Evolutionary conservation across 2,329 filamentous ascomycete species (phyloP), one percentile per base, ranked within the genome.

Genomic region (Colletotrichum costaricense): DNA sequence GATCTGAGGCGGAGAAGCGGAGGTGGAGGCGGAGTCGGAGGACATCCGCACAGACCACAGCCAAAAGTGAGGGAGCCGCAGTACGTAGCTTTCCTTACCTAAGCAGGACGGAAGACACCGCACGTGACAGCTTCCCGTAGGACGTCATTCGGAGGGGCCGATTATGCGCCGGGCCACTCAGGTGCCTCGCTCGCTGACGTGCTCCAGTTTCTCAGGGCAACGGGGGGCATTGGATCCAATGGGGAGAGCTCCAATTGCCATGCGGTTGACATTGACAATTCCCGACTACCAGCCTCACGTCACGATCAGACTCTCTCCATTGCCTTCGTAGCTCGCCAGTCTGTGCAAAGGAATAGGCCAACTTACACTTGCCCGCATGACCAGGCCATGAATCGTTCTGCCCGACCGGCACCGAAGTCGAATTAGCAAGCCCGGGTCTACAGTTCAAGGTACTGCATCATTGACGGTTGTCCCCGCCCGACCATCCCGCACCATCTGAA

Each of bases 401-500:
- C 55, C 67, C 59, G 56, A 56, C 69, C 71, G 71, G 71, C 60
- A 60, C 71, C 71, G 71, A 73, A 71, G 30, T 35, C 62, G 33
- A 59, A 57, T 30, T 71, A 55, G 62, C 62, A 30, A 56, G 52
- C 52, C 63, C 63, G 63, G 52, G 7, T 49, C 55, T 35, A n/a
- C 33, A 12, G 33, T 35, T 12, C 33, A 35, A 35, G 33, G 33
- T 35, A 35, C 33, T 26, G 60, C 5, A 70, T 56, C 28, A 14
- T n/a, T 33, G 49, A 65, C 71, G 71, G 59, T 42, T 63, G 64
- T 46, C 19, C 68, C 69, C 64, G 69, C 70, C 69, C 69, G 69
- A 72, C 33, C 66, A 19, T 66, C 67, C 62, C 67, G 56, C 70
- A 60, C 71, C 71, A 60, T 71, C 67, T 42, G 71, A 73, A 70